These are phyloP conservation scores for Camellia lanceoleosa DNA, from an alignment of 148 eudicot genomes.

Conservation along the genomic window DNA sequence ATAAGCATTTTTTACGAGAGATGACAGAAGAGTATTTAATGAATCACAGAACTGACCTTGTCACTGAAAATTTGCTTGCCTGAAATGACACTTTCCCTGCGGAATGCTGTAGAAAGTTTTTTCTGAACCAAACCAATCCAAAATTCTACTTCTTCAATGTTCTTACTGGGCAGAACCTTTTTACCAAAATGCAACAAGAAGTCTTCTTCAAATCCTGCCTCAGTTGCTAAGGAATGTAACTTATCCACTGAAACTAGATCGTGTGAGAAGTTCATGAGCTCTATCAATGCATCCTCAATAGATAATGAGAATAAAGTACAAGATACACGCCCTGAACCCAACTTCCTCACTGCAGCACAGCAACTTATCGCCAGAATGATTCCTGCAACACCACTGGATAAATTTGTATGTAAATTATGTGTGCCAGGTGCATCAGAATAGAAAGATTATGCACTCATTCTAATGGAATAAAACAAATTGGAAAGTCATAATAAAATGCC, in stretches of 20 bases:
- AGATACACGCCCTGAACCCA: constrained; percentile 32
- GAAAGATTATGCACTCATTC: background rate
- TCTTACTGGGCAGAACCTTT: constrained; percentile 38
- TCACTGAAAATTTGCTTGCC: constrained; percentile 26
- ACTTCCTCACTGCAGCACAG: constrained; percentile 39
- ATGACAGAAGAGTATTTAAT: background rate
- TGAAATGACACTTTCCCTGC: constrained; percentile 38
- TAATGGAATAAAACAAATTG: background rate
- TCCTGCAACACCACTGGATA: constrained; percentile 57
- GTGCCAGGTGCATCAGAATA: background rate
- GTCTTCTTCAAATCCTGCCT: constrained; percentile 50
- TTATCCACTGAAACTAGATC: constrained; percentile 38
- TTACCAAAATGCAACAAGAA: constrained; percentile 43
- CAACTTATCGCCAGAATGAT: constrained; percentile 42
- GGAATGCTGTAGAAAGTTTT: constrained; percentile 40
- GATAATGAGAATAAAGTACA: constrained; percentile 23
- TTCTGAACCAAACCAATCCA: constrained; percentile 45
- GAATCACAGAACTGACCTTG: constrained; percentile 30
- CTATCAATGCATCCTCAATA: constrained; percentile 23
- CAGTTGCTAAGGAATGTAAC: constrained; percentile 36
- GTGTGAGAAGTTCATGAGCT: constrained; percentile 37
- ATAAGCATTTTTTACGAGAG: background rate
- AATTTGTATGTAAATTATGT: constrained; percentile 13
- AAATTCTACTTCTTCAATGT: constrained; percentile 42
- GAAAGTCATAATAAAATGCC: background rate